Conservation (phyloP, 2,329 filamentous ascomycete species). For the Aureobasidium sp. region DNA sequence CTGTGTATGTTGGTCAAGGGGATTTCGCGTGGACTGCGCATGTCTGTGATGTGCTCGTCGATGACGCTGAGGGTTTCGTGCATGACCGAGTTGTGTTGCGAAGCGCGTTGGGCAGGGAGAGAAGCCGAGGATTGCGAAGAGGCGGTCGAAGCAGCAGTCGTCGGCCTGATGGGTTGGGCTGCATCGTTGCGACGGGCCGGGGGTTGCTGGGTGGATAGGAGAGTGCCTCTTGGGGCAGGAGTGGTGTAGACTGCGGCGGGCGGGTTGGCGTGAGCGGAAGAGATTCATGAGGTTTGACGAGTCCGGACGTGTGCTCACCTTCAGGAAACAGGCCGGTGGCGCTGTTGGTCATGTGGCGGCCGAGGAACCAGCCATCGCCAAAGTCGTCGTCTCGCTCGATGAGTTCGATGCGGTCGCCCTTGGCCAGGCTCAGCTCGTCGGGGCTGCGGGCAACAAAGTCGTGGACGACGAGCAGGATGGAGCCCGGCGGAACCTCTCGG, state of each 20-base stretch:
- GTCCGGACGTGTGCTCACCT: slow-evolving; percentile 44
- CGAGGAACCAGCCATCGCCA: slow-evolving; percentile 77
- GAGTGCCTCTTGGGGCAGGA: slow-evolving; percentile 27
- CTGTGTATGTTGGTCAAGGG: slow-evolving; percentile 39
- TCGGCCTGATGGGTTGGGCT: neutral
- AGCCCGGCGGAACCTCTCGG: slow-evolving; percentile 23
- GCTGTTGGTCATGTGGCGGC: slow-evolving; percentile 62
- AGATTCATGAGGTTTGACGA: neutral
- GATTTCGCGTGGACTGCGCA: slow-evolving; percentile 54
- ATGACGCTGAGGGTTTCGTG: slow-evolving; percentile 94
- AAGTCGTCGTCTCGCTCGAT: slow-evolving; percentile 83
- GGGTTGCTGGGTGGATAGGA: slow-evolving; percentile 14
- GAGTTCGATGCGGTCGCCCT: slow-evolving; percentile 75
- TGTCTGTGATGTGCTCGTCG: slow-evolving; percentile 90
- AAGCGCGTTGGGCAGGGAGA: slow-evolving; percentile 4
- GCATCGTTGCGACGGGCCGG: neutral
- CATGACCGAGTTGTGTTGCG: slow-evolving; percentile 62
- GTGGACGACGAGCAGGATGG: slow-evolving; percentile 60
- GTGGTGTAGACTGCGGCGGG: slow-evolving; percentile 28
- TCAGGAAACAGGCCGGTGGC: slow-evolving; percentile 75
- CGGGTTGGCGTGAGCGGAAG: slow-evolving; percentile 11
- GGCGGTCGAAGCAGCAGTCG: neutral
- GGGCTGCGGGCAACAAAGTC: slow-evolving; percentile 86
- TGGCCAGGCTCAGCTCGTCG: slow-evolving; percentile 81
- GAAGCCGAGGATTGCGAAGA: neutral